A percentile compares a stretch with the other conserved stretches of the same genome.
Evolutionary conservation across 495 filamentous ascomycete genomes (phyloP).

Genomic region (Xylaria castorea): DNA sequence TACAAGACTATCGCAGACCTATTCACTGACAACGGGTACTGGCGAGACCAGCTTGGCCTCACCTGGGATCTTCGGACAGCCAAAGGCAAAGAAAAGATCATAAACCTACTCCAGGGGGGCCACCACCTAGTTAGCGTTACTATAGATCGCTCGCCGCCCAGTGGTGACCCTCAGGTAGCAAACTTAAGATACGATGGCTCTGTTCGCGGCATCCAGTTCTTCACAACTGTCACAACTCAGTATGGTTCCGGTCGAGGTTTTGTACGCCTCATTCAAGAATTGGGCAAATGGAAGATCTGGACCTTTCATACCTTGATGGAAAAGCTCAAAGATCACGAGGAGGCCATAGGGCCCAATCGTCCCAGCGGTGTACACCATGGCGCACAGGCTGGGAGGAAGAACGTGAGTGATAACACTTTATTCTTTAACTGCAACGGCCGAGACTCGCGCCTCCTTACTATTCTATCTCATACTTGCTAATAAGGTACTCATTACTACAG

Average conservation of each 20-base stretch:
- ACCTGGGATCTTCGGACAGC: slow-evolving; percentile 67
- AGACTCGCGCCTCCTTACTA: neutral
- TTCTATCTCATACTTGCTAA: neutral
- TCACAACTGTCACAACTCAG: slow-evolving; percentile 58
- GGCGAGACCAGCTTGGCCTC: slow-evolving; percentile 67
- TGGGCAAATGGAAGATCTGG: slow-evolving; percentile 68
- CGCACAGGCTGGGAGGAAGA: slow-evolving; percentile 50
- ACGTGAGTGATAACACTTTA: slow-evolving; percentile 32
- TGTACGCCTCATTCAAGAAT: slow-evolving; percentile 59
- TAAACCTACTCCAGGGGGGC: slow-evolving; percentile 52
- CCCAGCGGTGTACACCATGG: slow-evolving; percentile 62
- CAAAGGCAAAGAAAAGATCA: slow-evolving; percentile 60
- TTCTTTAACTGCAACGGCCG: neutral
- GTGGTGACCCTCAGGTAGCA: slow-evolving; percentile 54
- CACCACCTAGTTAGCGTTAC: slow-evolving; percentile 60
- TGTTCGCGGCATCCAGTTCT: slow-evolving; percentile 58
- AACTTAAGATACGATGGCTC: slow-evolving; percentile 54
- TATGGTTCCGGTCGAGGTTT: slow-evolving; percentile 65
- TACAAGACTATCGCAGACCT: slow-evolving; percentile 46
- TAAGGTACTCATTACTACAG: neutral
- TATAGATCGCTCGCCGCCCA: slow-evolving; percentile 41
- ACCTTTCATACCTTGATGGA: slow-evolving; percentile 66
- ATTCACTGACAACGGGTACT: slow-evolving; percentile 65
- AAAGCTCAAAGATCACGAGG: slow-evolving; percentile 58
- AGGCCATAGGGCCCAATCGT: slow-evolving; percentile 56